A percentile compares a stretch with the other conserved stretches of the same genome.
Conservation (phyloP, 2,329 filamentous ascomycete genomes). For the Graphilbum sp. region DNA sequence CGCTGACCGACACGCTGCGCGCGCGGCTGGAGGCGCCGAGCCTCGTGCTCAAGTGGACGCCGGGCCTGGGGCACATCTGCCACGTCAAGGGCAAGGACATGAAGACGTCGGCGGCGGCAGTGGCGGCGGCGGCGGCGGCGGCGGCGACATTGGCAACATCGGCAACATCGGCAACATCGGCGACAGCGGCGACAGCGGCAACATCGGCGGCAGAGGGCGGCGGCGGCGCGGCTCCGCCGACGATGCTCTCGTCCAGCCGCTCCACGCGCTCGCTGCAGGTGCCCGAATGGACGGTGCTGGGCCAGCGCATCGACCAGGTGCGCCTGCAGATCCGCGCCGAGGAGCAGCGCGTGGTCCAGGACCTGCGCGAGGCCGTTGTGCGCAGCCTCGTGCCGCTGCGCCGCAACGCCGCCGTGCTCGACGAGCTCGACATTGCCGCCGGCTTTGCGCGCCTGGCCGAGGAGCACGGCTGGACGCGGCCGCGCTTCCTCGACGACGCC, state of each 20-base stretch:
- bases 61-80: constrained; percentile 75
- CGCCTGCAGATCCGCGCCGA: constrained; percentile 67
- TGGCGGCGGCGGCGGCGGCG: constrained; percentile 2
- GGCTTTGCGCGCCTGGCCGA: constrained; percentile 67
- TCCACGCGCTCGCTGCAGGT: constrained; percentile 74
- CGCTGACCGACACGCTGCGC: constrained; percentile 45
- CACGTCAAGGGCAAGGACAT: constrained; percentile 73
- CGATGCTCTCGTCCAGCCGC: constrained; percentile 62
- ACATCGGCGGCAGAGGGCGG: constrained; percentile 4
- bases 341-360: constrained; percentile 64
- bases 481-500: constrained; percentile 48
- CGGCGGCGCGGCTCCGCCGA: constrained; percentile 8
- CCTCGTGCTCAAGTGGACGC: constrained; percentile 71
- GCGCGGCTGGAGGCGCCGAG: constrained; percentile 42
- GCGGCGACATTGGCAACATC: not conserved
- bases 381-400: constrained; percentile 70
- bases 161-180: constrained; percentile 2
- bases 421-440: constrained; percentile 81
- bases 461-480: constrained; percentile 59
- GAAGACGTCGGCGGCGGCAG: not conserved
- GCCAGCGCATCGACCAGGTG: constrained; percentile 60
- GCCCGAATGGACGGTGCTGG: constrained; percentile 69
- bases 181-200: not conserved
- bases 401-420: constrained; percentile 77
- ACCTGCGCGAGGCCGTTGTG: constrained; percentile 61